Evolutionary conservation across 345 rosid genomes (phyloP).

Genomic region (Odontarrhena argentea): DNA sequence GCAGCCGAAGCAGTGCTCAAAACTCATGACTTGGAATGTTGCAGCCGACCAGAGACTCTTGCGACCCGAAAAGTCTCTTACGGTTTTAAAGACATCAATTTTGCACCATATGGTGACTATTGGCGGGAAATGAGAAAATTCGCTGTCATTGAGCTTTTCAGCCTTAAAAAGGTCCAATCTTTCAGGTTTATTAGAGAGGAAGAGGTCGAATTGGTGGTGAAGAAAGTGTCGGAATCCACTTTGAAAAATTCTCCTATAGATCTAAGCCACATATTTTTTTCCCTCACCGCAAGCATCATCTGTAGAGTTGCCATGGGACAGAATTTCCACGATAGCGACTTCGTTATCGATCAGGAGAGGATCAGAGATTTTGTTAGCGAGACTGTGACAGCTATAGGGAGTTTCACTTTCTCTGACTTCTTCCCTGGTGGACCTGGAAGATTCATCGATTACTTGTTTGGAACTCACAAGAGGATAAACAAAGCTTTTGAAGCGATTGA

Average conservation of each 20-base stretch:
- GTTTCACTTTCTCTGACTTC: slow-evolving; percentile 48
- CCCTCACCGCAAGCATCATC: slow-evolving; percentile 39
- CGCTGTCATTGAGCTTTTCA: slow-evolving; percentile 47
- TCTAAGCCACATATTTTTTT: slow-evolving; percentile 37
- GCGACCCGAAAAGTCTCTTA: slow-evolving; percentile 49
- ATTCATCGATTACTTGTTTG: slow-evolving; percentile 46
- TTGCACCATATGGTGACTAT: slow-evolving; percentile 44
- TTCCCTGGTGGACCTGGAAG: slow-evolving; percentile 47
- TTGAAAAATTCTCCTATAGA: slow-evolving; percentile 27
- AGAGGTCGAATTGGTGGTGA: slow-evolving; percentile 42
- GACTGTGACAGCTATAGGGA: slow-evolving; percentile 36
- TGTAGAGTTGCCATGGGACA: slow-evolving; percentile 52
- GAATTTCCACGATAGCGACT: slow-evolving; percentile 37
- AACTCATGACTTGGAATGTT: slow-evolving; percentile 49
- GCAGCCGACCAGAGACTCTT: slow-evolving; percentile 44
- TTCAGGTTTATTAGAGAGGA: slow-evolving; percentile 46
- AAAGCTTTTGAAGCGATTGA: slow-evolving; percentile 47
- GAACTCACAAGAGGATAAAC: slow-evolving; percentile 35
- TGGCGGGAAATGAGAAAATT: slow-evolving; percentile 54
- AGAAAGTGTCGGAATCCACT: slow-evolving; percentile 33
- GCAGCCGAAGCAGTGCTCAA: slow-evolving; percentile 49
- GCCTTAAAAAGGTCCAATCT: slow-evolving; percentile 37
- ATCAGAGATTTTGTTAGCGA: slow-evolving; percentile 43
- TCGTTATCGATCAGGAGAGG: slow-evolving; percentile 28
- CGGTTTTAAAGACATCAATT: slow-evolving; percentile 45